phyloP scores from a whole-genome alignment of 1,284 basidiomycete species.

The Neonothopanus nambi region DNA sequence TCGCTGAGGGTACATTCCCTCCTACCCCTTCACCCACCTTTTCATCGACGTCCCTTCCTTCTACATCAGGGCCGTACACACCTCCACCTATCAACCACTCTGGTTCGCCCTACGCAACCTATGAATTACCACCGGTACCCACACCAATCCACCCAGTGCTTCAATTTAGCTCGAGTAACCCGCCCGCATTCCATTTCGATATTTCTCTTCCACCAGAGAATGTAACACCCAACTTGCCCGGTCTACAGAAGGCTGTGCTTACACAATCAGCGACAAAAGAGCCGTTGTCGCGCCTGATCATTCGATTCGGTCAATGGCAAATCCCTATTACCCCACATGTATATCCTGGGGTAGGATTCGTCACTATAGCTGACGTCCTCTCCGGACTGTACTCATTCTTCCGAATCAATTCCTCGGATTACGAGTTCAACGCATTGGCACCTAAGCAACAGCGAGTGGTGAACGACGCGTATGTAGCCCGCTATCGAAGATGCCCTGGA shows the following conservation, averaged over 20 bases:
- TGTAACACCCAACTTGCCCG: neutral
- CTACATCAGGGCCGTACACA: conserved; percentile 15
- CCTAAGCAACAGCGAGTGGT: conserved; percentile 5
- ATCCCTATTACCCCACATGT: conserved; percentile 2
- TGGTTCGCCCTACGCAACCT: too few relatives aligned
- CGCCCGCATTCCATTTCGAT: conserved; percentile 17
- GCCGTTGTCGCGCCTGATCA: conserved; percentile 13
- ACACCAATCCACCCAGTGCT: conserved; percentile 16
- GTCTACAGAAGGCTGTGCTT: conserved; percentile 7
- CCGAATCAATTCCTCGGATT: conserved; percentile 3
- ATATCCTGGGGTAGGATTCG: neutral
- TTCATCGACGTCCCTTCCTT: conserved; percentile 14
- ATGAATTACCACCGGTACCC: conserved; percentile 10
- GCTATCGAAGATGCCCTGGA: conserved; percentile 8
- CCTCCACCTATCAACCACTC: conserved; percentile 15
- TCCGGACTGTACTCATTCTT: conserved; percentile 12
- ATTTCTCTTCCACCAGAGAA: conserved; percentile 18
- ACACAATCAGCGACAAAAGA: conserved; percentile 18
- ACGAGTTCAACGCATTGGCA: conserved; percentile 3
- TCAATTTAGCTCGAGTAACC: neutral
- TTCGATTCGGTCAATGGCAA: conserved; percentile 12
- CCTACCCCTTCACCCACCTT: conserved; percentile 17
- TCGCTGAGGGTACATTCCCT: conserved; percentile 7
- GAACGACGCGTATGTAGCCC: conserved; percentile 8
- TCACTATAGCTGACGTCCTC: conserved; percentile 18